Percentiles rank a stretch among this genome's conserved stretches.
These are phyloP conservation scores for Psophocarpus tetragonolobus DNA, from an alignment of 306 rosid genomes.

Conservation along the genomic window DNA sequence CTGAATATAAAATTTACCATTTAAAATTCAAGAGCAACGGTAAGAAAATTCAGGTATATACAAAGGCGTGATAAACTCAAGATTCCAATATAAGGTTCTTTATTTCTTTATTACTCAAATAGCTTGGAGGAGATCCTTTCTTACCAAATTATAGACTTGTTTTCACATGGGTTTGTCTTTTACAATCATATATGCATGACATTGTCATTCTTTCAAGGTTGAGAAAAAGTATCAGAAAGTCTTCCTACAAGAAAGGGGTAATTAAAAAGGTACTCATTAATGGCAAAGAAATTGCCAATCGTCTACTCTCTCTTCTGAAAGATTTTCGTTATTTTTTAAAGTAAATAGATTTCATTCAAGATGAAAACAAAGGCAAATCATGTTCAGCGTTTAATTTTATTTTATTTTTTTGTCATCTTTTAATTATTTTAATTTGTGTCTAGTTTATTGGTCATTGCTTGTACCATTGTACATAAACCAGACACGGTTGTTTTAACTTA, in stretches of 20 bases:
- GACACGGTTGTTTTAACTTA: too few species aligned
- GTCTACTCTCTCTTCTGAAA: neutral
- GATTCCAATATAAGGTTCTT: neutral
- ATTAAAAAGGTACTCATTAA: slow-evolving; percentile 24
- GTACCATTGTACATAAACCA: too few species aligned
- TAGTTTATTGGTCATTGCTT: neutral
- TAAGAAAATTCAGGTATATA: neutral
- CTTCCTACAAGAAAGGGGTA: neutral
- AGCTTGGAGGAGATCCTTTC: neutral
- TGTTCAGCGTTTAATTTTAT: neutral
- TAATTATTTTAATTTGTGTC: neutral
- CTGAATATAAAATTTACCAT: neutral
- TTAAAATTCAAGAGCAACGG: slow-evolving; percentile 1
- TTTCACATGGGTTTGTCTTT: neutral
- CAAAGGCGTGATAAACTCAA: neutral
- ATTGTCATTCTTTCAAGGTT: neutral
- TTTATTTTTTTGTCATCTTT: neutral
- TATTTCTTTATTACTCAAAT: neutral
- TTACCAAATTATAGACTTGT: neutral
- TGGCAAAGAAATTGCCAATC: neutral
- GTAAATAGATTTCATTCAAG: neutral
- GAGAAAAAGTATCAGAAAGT: neutral
- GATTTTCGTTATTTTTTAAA: neutral
- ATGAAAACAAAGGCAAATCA: neutral
- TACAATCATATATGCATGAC: neutral